Percentiles rank a stretch among this genome's conserved stretches.
Conservation (phyloP, 2,329 filamentous ascomycete species). For the Aspergillus terreus region DNA sequence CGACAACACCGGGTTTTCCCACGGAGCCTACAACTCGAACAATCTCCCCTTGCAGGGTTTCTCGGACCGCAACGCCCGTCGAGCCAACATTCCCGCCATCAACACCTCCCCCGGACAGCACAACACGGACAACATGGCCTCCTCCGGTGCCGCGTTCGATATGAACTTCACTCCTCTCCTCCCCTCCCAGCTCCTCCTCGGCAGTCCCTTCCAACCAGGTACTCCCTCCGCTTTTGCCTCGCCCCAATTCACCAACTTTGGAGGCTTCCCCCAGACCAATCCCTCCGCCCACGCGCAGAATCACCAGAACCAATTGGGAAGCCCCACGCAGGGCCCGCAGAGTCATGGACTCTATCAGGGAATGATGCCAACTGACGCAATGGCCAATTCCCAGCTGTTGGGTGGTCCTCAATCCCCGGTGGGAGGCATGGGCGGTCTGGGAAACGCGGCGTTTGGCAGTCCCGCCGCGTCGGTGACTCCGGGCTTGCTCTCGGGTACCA, state of each 20-base stretch:
- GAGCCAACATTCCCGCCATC: constrained; percentile 82
- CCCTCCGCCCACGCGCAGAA: constrained; percentile 52
- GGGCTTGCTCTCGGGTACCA: constrained; percentile 83
- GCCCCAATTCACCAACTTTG: constrained; percentile 84
- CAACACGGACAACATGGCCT: constrained; percentile 67
- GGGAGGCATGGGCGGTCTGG: constrained; percentile 64
- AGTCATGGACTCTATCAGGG: constrained; percentile 75
- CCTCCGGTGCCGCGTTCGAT: constrained; percentile 84
- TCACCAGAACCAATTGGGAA: constrained; percentile 60
- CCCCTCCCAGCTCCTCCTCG: constrained; percentile 88
- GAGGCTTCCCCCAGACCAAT: constrained; percentile 66
- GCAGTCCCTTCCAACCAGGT: constrained; percentile 94
- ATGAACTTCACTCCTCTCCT: constrained; percentile 98
- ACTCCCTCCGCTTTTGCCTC: constrained; percentile 86
- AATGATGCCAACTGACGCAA: constrained; percentile 79
- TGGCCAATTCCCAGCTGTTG: constrained; percentile 74
- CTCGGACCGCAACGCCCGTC: constrained; percentile 78
- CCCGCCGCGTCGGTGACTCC: constrained; percentile 73
- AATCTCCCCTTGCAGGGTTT: constrained; percentile 68
- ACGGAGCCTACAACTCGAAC: constrained; percentile 87
- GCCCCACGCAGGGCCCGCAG: constrained; percentile 69
- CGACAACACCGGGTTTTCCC: constrained; percentile 84
- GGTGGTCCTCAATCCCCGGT: constrained; percentile 84
- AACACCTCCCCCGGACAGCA: constrained; percentile 72
- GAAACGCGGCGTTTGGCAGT: constrained; percentile 56